Base-by-base conservation (phyloP, 441 rosid species). In the Macaranga tanarius region DNA sequence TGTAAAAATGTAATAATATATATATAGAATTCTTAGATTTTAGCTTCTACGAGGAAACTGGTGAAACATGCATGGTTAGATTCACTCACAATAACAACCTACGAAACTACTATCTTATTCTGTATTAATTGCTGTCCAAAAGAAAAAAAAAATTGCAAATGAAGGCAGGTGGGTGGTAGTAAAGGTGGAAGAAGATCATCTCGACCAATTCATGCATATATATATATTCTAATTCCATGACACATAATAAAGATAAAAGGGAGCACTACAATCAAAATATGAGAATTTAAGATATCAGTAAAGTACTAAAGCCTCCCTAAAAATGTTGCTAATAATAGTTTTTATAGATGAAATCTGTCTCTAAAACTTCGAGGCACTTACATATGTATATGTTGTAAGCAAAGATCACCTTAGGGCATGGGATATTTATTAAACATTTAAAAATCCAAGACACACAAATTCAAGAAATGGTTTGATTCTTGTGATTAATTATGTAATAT, bases 371-470 rank as follows among this genome's bases (percentile, higher is more conserved):
- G 12, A 44, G 51, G 8, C 48, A 45, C 10, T 3, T 8, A 45
- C 12, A 2, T 45, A 45, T 45, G 9, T 8, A 10, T 11, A 45
- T 45, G 48, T 11, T 45, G 51, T n/a, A n/a, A 6, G 7, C 4
- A 52, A 64, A 16, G 52, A 65, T 65, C 69, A 65, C 23, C 69
- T 65, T 65, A 65, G 69, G 38, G 20, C 7, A 65, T 23, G 54
- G 69, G 42, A 4, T 42, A 42, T 10, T 42, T 55, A 20, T n/a
- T 2, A 48, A 15, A 48, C 52, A 48, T 19, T 48, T 45, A 45
- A 45, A 45, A 52, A 17, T 9, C 28, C 4, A 2, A 55, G 12
- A 22, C 25, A 2, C 59, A 8, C 8, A 17, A 25, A 17, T 23
- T 12, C 54, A 45, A 45, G 68, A 65, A 47, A 25, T 16, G 44